Percentiles rank a stretch among this genome's conserved stretches.
These are phyloP conservation scores for Quercus aquifolioides DNA, from an alignment of 306 rosid genomes.

Conservation along the genomic window DNA sequence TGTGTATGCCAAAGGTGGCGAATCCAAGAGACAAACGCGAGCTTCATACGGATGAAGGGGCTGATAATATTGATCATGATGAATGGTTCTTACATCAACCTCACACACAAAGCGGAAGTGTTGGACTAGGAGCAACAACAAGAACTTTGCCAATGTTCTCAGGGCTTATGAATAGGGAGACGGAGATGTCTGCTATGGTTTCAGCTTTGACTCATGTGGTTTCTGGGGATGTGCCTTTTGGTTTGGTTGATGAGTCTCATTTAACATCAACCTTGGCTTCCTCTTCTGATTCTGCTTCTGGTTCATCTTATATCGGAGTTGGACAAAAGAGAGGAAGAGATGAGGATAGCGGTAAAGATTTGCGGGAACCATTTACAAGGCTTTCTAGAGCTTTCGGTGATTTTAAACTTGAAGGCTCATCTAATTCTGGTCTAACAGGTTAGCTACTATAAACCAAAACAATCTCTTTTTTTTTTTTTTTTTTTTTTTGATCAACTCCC, in stretches of 20 bases:
- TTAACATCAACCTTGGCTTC: neutral
- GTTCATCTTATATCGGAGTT: constrained; percentile 25
- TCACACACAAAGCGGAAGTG: neutral
- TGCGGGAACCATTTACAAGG: neutral
- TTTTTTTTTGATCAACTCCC: neutral
- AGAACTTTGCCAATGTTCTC: constrained; percentile 19
- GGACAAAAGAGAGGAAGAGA: constrained; percentile 36
- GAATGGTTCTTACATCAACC: neutral
- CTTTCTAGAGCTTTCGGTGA: neutral
- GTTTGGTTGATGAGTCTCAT: neutral
- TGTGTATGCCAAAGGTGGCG: constrained; percentile 36
- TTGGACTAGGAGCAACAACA: constrained; percentile 1
- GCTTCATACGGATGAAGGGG: neutral
- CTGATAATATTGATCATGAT: neutral
- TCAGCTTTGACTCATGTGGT: constrained; percentile 43
- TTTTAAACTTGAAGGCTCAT: constrained; percentile 9
- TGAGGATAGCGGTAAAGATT: constrained; percentile 5
- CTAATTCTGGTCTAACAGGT: constrained; percentile 27
- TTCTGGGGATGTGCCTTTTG: constrained; percentile 18
- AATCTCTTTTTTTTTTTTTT: neutral
- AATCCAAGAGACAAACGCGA: constrained; percentile 18
- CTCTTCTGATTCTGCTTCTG: constrained; percentile 17
- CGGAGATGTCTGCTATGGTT: constrained; percentile 50
- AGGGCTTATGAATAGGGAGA: constrained; percentile 25
- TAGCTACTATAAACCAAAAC: neutral